A percentile compares a stretch with the other conserved stretches of the same genome.
phyloP scores from a whole-genome alignment of 768 basidiomycete species.

The Trichaptum fuscoviolaceum region DNA sequence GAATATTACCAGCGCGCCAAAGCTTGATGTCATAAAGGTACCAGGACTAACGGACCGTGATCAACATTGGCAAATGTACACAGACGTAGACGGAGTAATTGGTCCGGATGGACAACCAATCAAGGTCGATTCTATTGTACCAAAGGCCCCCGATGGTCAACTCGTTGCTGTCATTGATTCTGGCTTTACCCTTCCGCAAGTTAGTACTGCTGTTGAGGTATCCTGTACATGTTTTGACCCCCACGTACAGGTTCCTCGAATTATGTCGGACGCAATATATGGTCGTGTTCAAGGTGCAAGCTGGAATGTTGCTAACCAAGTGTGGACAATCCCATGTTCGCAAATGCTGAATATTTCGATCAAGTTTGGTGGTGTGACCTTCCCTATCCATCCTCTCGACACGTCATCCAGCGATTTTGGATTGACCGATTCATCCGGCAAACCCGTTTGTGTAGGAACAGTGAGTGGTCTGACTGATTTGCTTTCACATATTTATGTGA shows the following conservation, averaged over 20 bases:
- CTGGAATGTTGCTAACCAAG: slow-evolving; percentile 35
- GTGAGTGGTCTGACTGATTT: slow-evolving; percentile 27
- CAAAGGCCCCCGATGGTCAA: slow-evolving; percentile 28
- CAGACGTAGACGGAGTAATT: slow-evolving; percentile 57
- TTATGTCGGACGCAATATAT: slow-evolving; percentile 59
- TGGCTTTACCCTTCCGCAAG: slow-evolving; percentile 63
- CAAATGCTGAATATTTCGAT: slow-evolving; percentile 62
- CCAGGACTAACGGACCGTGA: slow-evolving; percentile 37
- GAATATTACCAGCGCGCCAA: slow-evolving; percentile 44
- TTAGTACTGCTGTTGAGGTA: slow-evolving; percentile 21
- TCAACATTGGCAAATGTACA: slow-evolving; percentile 63
- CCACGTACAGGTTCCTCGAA: slow-evolving; percentile 25
- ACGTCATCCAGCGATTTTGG: slow-evolving; percentile 31
- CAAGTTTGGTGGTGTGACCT: slow-evolving; percentile 48
- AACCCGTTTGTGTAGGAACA: slow-evolving; percentile 33
- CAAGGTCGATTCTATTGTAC: slow-evolving; percentile 40
- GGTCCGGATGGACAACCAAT: slow-evolving; percentile 55
- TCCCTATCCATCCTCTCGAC: slow-evolving; percentile 66
- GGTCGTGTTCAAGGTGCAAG: slow-evolving; percentile 47
- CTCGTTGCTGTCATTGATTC: slow-evolving; percentile 63
- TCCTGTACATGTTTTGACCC: slow-evolving; percentile 14
- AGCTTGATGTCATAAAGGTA: slow-evolving; percentile 41
- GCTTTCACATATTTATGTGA: not conserved
- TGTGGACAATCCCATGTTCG: slow-evolving; percentile 62
- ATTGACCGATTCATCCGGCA: slow-evolving; percentile 19